phyloP scores from a whole-genome alignment of 78 protist genomes.

The Reticulomyxa filosa region DNA sequence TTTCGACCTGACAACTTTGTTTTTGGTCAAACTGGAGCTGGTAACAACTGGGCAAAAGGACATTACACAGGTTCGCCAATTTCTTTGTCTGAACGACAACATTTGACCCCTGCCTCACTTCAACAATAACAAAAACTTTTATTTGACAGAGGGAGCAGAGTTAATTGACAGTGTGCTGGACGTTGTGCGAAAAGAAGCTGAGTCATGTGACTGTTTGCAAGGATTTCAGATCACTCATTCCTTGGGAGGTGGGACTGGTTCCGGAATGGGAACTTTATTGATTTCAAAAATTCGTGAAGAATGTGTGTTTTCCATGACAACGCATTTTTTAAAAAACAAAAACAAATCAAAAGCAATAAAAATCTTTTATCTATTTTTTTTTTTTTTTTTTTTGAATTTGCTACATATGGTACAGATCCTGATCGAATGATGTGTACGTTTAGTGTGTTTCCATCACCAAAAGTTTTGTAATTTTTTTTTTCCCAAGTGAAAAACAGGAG shows the following conservation, averaged over 20 bases:
- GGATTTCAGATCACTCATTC: conserved; percentile 97
- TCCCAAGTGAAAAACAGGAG: no score
- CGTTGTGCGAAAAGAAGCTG: conserved; percentile 89
- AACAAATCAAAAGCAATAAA: no score
- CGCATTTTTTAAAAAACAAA: no score
- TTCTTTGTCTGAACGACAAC: no score
- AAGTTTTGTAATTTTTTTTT: no score
- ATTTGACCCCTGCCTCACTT: no score
- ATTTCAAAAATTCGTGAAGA: conserved; percentile 58
- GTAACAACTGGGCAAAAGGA: conserved; percentile 96
- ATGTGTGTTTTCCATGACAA: no score
- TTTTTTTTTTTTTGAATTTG: no score
- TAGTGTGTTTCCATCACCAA: conserved; percentile 90
- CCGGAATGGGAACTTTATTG: conserved; percentile 69
- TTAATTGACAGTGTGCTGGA: conserved; percentile 85
- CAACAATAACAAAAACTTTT: no score
- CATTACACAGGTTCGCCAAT: no score
- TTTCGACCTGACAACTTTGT: conserved; percentile 85
- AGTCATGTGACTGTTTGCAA: conserved; percentile 88
- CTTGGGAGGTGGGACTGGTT: conserved; percentile 99
- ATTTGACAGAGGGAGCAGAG: conserved; percentile 90
- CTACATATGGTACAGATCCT: no score
- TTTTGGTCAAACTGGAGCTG: conserved; percentile 73
- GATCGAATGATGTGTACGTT: conserved; percentile 87
- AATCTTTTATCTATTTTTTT: no score